These are phyloP conservation scores for Hapsidospora chrysogenum DNA, from an alignment of 495 filamentous ascomycete species.

Conservation along the genomic window DNA sequence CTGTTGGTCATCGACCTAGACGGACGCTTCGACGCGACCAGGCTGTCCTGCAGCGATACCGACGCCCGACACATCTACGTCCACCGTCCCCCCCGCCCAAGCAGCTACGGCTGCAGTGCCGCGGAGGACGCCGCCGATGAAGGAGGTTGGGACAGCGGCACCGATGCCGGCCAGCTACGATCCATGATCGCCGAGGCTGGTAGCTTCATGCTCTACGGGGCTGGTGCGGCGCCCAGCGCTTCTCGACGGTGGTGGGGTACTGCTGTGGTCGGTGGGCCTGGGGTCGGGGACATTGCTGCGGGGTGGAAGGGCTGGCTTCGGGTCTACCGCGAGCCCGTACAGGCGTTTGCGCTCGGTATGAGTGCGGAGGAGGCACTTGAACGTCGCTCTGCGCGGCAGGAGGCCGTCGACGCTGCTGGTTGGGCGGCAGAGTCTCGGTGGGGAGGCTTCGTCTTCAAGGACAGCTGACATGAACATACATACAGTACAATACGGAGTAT, in stretches of 20 bases:
- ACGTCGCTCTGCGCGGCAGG: conserved; percentile 28
- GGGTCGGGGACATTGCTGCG: conserved; percentile 16
- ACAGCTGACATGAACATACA: too few species aligned
- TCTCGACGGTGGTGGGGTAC: conserved; percentile 31
- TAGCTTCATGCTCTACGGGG: conserved; percentile 30
- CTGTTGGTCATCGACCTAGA: conserved; percentile 59
- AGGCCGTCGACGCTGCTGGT: conserved; percentile 16
- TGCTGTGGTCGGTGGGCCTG: conserved; percentile 23
- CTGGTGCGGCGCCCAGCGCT: conserved; percentile 8
- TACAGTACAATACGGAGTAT: too few species aligned
- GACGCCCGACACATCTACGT: conserved; percentile 25
- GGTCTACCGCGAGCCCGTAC: conserved; percentile 23
- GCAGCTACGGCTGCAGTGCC: not conserved
- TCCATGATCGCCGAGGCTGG: conserved; percentile 15
- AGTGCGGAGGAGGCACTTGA: conserved; percentile 37
- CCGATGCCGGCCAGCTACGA: conserved; percentile 7
- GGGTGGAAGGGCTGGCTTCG: conserved; percentile 32
- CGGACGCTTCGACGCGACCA: conserved; percentile 42
- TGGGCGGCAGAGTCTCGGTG: conserved; percentile 17
- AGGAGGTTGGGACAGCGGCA: not conserved
- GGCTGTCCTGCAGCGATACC: conserved; percentile 18
- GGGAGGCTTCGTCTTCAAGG: conserved; percentile 5
- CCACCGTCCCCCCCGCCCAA: conserved; percentile 12
- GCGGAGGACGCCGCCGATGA: not conserved
- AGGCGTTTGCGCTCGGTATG: conserved; percentile 32